A percentile compares a stretch with the other conserved stretches of the same genome.
Evolutionary conservation across 140 eudicot genomes (phyloP).

Genomic region (Erigeron philadelphicus): DNA sequence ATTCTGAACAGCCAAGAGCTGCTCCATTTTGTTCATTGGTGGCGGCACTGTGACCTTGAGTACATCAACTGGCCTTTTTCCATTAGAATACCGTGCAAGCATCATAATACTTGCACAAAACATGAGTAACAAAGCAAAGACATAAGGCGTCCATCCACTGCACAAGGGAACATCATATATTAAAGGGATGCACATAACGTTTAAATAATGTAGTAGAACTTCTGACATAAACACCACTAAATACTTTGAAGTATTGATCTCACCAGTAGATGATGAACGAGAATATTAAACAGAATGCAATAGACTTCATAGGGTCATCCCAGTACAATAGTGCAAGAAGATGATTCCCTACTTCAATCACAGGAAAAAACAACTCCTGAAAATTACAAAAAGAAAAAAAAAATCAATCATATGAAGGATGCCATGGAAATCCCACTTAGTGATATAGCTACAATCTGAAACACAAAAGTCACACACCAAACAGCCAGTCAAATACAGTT

Average conservation of each 20-base stretch:
- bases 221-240: background rate
- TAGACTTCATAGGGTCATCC: conserved; percentile 70
- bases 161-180: conserved; percentile 7
- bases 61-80: conserved; percentile 43
- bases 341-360: conserved; percentile 36
- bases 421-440: conserved; percentile 3
- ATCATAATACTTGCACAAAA: conserved; percentile 54
- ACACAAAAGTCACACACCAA: conserved; percentile 2
- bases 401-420: background rate
- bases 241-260: conserved; percentile 17
- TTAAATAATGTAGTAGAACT: background rate
- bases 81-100: conserved; percentile 38
- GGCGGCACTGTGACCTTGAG: conserved; percentile 80
- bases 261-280: conserved; percentile 62
- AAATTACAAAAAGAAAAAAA: conserved; percentile 16
- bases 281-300: conserved; percentile 53
- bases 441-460: conserved; percentile 3
- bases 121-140: conserved; percentile 43
- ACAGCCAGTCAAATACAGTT: conserved; percentile 1
- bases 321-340: conserved; percentile 48
- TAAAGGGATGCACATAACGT: conserved; percentile 3
- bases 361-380: conserved; percentile 79
- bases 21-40: conserved; percentile 85
- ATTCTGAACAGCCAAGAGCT: conserved; percentile 89
- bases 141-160: conserved; percentile 84